Evolutionary conservation across 192 early-diverging fungal genomes (phyloP).

Genomic region (Podila horticola): DNA sequence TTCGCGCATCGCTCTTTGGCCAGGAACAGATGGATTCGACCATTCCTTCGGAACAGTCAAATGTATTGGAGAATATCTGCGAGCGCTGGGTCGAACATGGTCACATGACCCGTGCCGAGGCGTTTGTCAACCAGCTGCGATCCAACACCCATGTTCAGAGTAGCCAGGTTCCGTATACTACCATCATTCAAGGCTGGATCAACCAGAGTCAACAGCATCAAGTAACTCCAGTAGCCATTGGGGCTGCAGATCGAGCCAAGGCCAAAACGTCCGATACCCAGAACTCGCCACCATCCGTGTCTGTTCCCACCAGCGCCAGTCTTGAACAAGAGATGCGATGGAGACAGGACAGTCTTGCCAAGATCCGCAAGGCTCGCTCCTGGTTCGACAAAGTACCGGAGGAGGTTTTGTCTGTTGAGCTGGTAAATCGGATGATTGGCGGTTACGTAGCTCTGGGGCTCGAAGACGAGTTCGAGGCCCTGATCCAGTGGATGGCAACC

Average conservation of each 20-base stretch:
- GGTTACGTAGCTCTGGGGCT: conserved; percentile 39
- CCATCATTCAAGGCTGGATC: conserved; percentile 48
- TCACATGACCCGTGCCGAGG: conserved; percentile 21
- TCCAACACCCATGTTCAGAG: conserved; percentile 3
- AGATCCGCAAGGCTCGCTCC: conserved; percentile 31
- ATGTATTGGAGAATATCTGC: conserved; percentile 15
- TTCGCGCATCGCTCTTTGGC: conserved; percentile 12
- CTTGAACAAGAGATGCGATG: conserved; percentile 22
- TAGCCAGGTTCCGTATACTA: conserved; percentile 21
- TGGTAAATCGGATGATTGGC: conserved; percentile 39
- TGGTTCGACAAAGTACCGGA: conserved; percentile 36
- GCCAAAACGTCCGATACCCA: not conserved
- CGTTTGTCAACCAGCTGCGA: conserved; percentile 10
- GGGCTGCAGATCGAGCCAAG: conserved; percentile 7
- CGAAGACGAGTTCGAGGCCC: conserved; percentile 27
- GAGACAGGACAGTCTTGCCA: conserved; percentile 15
- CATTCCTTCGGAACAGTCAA: not conserved
- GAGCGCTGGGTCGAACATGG: conserved; percentile 25
- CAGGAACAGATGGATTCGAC: not conserved
- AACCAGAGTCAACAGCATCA: conserved; percentile 25
- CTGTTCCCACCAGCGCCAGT: conserved; percentile 28
- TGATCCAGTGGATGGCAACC: conserved; percentile 41
- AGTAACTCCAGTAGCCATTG: conserved; percentile 17
- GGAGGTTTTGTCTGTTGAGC: conserved; percentile 5
- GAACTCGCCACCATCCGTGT: conserved; percentile 1